phyloP scores from a whole-genome alignment of 192 early-diverging fungal genomes.

The Dissophora ornata region DNA sequence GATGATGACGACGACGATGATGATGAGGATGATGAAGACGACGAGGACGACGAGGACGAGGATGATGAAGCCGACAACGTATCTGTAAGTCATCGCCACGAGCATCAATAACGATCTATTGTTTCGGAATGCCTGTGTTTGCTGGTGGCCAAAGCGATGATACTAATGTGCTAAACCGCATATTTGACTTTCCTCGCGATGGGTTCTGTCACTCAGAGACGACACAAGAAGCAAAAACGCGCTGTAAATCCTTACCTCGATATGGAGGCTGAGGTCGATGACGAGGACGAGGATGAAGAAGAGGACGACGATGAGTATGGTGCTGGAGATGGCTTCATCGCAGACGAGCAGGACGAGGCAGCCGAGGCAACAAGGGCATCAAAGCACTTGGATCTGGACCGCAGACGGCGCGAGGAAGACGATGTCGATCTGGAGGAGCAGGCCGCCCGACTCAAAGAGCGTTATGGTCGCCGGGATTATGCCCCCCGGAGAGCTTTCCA shows the following conservation, averaged over 20 bases:
- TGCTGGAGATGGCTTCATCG: conserved; percentile 77
- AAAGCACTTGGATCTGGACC: conserved; percentile 80
- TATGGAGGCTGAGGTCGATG: conserved; percentile 76
- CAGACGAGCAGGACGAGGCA: conserved; percentile 75
- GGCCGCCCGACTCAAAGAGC: conserved; percentile 76
- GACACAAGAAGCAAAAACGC: conserved; percentile 60
- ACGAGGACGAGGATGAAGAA: conserved; percentile 77
- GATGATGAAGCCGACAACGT: conserved; percentile 63
- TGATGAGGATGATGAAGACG: conserved; percentile 59
- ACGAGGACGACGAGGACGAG: conserved; percentile 66
- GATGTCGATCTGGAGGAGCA: conserved; percentile 86
- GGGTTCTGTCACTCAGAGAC: too few species aligned
- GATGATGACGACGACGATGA: conserved; percentile 57
- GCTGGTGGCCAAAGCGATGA: too few species aligned
- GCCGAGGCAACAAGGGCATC: conserved; percentile 69
- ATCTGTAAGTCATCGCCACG: conserved; percentile 32
- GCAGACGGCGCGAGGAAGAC: conserved; percentile 71
- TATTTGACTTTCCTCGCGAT: too few species aligned
- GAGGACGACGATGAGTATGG: conserved; percentile 71
- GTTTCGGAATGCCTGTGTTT: neutral
- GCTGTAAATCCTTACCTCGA: conserved; percentile 66
- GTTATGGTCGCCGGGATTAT: conserved; percentile 75
- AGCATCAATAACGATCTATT: neutral
- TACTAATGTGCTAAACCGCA: too few species aligned
- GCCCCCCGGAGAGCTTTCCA: conserved; percentile 53